Evolutionary conservation across 2,329 filamentous ascomycete species (phyloP).

Genomic region (Diaporthe sp.): DNA sequence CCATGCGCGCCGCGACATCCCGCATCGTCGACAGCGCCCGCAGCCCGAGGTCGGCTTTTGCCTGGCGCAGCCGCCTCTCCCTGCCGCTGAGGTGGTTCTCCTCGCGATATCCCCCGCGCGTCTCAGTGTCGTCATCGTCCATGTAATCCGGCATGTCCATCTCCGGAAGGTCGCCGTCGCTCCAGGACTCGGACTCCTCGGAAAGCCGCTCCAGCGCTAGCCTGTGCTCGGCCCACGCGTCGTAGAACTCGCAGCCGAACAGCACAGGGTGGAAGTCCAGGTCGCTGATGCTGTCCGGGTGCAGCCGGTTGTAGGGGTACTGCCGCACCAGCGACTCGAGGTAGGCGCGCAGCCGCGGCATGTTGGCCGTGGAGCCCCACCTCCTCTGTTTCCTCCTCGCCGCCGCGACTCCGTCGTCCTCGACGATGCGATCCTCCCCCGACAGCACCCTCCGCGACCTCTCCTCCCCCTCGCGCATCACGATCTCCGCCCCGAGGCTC

Average conservation of each 20-base stretch:
- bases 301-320: conserved; percentile 76
- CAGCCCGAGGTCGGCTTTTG: conserved; percentile 56
- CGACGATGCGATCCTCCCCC: conserved; percentile 38
- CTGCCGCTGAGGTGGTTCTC: conserved; percentile 39
- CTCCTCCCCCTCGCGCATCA: conserved; percentile 71
- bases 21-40: conserved; percentile 71
- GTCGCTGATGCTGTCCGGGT: conserved; percentile 71
- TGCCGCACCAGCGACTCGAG: conserved; percentile 84
- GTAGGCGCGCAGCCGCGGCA: conserved; percentile 67
- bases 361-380: conserved; percentile 61
- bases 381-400: conserved; percentile 40
- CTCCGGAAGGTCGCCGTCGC: conserved; percentile 47
- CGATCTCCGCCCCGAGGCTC: conserved; percentile 87
- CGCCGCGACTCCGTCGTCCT: conserved; percentile 34
- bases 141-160: conserved; percentile 43
- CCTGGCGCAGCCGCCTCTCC: conserved; percentile 44
- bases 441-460: conserved; percentile 7
- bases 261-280: conserved; percentile 86
- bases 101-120: conserved; percentile 28
- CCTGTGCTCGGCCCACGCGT: conserved; percentile 72
- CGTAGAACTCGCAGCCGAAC: conserved; percentile 85
- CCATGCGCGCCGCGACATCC: conserved; percentile 76
- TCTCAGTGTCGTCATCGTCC: conserved; percentile 43
- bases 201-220: conserved; percentile 55
- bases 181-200: conserved; percentile 49